These are phyloP conservation scores for Hypomyces perniciosus DNA, from an alignment of 2,329 filamentous ascomycete genomes.

Conservation along the genomic window DNA sequence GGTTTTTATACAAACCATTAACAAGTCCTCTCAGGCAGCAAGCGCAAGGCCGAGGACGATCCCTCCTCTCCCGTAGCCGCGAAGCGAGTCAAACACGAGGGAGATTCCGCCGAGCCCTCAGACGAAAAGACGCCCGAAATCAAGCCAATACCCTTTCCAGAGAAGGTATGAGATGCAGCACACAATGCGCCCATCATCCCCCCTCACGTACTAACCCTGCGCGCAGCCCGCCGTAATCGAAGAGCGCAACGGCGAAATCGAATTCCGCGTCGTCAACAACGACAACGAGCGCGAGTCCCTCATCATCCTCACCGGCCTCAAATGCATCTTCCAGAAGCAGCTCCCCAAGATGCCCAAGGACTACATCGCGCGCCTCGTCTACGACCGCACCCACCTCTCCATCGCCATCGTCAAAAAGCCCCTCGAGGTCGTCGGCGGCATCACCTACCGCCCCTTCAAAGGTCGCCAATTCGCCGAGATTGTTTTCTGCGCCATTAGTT, in stretches of 20 bases:
- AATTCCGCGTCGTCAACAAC: slow-evolving; percentile 97
- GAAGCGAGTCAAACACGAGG: slow-evolving; percentile 57
- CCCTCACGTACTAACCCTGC: background rate
- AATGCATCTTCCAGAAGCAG: slow-evolving; percentile 98
- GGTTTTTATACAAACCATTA: background rate
- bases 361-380: slow-evolving; percentile 95
- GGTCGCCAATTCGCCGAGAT: slow-evolving; percentile 93
- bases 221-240: slow-evolving; percentile 77
- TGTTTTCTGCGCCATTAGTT: slow-evolving; percentile 96
- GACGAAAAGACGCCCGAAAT: slow-evolving; percentile 43
- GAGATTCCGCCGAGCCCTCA: slow-evolving; percentile 21
- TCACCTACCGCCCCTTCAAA: slow-evolving; percentile 93
- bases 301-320: slow-evolving; percentile 90
- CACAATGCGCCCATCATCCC: background rate
- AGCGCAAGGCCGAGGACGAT: slow-evolving; percentile 69
- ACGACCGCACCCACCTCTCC: slow-evolving; percentile 91
- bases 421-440: slow-evolving; percentile 90
- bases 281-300: slow-evolving; percentile 81
- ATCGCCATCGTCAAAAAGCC: slow-evolving; percentile 98
- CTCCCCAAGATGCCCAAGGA: slow-evolving; percentile 99
- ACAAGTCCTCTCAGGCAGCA: slow-evolving; percentile 39
- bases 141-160: slow-evolving; percentile 76
- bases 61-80: slow-evolving; percentile 53
- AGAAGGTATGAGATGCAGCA: slow-evolving; percentile 57
- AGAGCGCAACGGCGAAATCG: slow-evolving; percentile 88